These are phyloP conservation scores for Pleurotus giganteus DNA, from an alignment of 768 basidiomycete species.

Conservation along the genomic window DNA sequence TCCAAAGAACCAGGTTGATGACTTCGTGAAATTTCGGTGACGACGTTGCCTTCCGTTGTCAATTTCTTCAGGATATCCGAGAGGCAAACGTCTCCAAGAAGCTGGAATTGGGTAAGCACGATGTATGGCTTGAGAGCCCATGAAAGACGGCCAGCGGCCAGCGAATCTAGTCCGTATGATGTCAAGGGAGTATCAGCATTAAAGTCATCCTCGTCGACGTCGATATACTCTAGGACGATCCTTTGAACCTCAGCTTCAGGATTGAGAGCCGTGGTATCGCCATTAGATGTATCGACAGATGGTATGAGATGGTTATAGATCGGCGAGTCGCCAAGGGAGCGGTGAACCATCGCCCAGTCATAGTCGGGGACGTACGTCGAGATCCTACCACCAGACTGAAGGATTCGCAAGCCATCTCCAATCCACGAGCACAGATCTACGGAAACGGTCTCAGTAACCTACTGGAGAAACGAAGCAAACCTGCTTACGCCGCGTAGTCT, in stretches of 20 bases:
- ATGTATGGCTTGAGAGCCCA: slow-evolving; percentile 28
- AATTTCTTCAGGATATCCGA: slow-evolving; percentile 21
- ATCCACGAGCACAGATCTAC: not conserved
- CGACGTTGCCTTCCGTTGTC: not conserved
- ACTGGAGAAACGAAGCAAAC: not conserved
- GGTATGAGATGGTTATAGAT: slow-evolving; percentile 16
- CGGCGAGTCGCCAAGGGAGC: slow-evolving; percentile 20
- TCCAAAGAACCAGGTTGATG: too few relatives aligned
- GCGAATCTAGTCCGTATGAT: slow-evolving; percentile 40
- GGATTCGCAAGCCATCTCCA: not conserved
- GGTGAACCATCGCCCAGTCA: slow-evolving; percentile 25
- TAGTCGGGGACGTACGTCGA: slow-evolving; percentile 31
- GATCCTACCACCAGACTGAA: slow-evolving; percentile 4
- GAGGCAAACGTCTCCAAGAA: slow-evolving; percentile 31
- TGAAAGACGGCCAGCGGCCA: slow-evolving; percentile 36
- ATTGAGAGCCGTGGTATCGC: not conserved
- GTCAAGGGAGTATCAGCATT: slow-evolving; percentile 27
- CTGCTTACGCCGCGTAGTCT: not conserved
- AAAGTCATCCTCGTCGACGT: slow-evolving; percentile 24
- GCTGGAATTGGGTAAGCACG: slow-evolving; percentile 32
- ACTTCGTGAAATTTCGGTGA: too few relatives aligned
- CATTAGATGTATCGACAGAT: not conserved
- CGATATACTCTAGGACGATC: slow-evolving; percentile 25
- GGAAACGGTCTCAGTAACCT: not conserved
- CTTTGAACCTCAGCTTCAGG: slow-evolving; percentile 15